Conservation (phyloP, 257 asterid species). For the Thymus quinquecostatus region DNA sequence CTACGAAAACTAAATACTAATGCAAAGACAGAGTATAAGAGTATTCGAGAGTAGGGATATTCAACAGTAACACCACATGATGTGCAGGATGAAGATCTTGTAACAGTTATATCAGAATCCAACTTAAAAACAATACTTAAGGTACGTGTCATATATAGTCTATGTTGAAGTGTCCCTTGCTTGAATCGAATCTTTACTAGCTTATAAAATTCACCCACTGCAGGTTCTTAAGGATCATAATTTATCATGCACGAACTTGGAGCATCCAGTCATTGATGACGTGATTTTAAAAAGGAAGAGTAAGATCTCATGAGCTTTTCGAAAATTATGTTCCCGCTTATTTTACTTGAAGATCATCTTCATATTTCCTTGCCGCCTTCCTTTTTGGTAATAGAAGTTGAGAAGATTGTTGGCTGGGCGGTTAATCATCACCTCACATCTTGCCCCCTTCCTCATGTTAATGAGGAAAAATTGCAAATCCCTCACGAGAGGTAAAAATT, state of each 20-base stretch:
- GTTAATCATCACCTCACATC: conserved; percentile 56
- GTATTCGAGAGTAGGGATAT: too few species aligned
- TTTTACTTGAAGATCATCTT: neutral
- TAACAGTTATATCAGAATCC: too few species aligned
- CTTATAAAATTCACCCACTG: too few species aligned
- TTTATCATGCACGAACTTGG: neutral
- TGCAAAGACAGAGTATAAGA: too few species aligned
- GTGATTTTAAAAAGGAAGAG: conserved; percentile 69
- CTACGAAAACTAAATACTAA: too few species aligned
- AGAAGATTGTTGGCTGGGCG: conserved; percentile 68
- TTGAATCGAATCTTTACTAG: too few species aligned
- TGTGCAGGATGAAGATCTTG: too few species aligned
- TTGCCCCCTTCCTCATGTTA: conserved; percentile 53
- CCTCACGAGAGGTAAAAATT: conserved; percentile 66
- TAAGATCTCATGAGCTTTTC: neutral
- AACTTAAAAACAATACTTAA: too few species aligned
- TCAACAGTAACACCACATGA: too few species aligned
- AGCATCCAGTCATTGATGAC: conserved; percentile 57
- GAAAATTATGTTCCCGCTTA: neutral
- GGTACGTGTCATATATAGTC: too few species aligned
- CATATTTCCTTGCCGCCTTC: conserved; percentile 41
- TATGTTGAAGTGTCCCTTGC: too few species aligned
- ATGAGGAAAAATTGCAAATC: conserved; percentile 52
- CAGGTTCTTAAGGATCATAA: too few species aligned
- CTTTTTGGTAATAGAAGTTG: conserved; percentile 52